These are phyloP conservation scores for Rhododendron williamsianum DNA, from an alignment of 148 eudicot genomes.

Conservation along the genomic window DNA sequence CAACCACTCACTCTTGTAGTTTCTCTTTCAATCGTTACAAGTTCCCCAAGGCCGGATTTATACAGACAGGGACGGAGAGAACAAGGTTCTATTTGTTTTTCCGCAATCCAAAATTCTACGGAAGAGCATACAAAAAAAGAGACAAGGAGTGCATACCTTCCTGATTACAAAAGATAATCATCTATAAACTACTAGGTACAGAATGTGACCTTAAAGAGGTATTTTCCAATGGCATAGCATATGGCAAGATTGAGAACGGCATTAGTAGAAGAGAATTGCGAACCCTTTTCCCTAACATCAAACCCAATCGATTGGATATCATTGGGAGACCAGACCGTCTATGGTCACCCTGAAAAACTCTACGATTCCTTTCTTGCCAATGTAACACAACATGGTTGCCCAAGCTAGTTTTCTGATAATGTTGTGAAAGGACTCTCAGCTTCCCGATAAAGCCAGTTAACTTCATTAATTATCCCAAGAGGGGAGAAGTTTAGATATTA, in stretches of 20 bases:
- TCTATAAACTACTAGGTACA: neutral
- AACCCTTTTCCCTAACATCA: neutral
- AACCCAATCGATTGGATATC: neutral
- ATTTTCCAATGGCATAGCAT: neutral
- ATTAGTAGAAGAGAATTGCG: neutral
- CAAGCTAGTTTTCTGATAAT: neutral
- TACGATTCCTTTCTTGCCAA: neutral
- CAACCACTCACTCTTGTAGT: neutral
- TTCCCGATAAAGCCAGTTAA: neutral
- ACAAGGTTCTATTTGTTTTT: slow-evolving; percentile 61
- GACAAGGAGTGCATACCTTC: neutral
- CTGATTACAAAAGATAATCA: neutral
- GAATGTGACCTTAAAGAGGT: neutral
- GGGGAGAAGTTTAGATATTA: neutral
- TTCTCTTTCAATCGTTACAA: neutral
- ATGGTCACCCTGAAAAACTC: no score
- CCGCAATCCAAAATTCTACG: slow-evolving; percentile 43
- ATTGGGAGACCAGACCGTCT: no score
- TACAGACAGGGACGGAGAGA: slow-evolving; percentile 30
- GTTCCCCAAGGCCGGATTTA: neutral
- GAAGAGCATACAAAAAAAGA: neutral
- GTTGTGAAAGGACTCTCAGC: neutral
- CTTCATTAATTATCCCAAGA: neutral
- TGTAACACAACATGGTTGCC: neutral
- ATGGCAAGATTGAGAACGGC: neutral